phyloP scores from a whole-genome alignment of 176 grass and related monocot species.

The Rhipidocladum racemiflorum region DNA sequence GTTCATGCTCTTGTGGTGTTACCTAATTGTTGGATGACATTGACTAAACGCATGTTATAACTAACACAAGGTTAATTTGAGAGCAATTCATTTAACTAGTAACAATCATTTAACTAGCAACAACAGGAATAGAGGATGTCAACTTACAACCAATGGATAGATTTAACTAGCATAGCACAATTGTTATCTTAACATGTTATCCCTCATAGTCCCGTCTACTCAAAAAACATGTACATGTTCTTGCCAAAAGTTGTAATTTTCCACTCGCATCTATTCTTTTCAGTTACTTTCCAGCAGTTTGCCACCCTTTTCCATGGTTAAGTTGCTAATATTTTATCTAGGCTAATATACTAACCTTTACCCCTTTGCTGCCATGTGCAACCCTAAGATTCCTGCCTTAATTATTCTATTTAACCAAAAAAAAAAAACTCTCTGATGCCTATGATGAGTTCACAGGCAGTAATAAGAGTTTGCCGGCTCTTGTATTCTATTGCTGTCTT shows the following conservation, averaged over 20 bases:
- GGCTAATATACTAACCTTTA: constrained; percentile 48
- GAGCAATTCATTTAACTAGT: neutral
- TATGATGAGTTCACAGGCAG: constrained; percentile 41
- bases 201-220: constrained; percentile 45
- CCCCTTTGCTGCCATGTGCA: constrained; percentile 52
- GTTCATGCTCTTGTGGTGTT: constrained; percentile 24
- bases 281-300: constrained; percentile 62
- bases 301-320: constrained; percentile 43
- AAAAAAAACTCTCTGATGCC: constrained; percentile 21
- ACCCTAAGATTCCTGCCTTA: constrained; percentile 58
- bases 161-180: neutral
- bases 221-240: constrained; percentile 64
- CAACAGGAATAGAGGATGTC: neutral
- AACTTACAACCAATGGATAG: neutral
- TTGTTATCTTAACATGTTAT: constrained; percentile 25
- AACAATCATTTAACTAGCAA: neutral
- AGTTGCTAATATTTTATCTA: constrained; percentile 49
- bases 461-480: constrained; percentile 37
- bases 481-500: constrained; percentile 23
- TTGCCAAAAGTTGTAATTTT: constrained; percentile 35
- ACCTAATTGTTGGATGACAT: constrained; percentile 18
- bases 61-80: constrained; percentile 16
- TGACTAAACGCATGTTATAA: constrained; percentile 21
- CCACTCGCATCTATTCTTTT: constrained; percentile 40
- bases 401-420: constrained; percentile 29